Base-by-base conservation (phyloP, 805 yeast genomes). In the Cyberlindnera maritima region DNA sequence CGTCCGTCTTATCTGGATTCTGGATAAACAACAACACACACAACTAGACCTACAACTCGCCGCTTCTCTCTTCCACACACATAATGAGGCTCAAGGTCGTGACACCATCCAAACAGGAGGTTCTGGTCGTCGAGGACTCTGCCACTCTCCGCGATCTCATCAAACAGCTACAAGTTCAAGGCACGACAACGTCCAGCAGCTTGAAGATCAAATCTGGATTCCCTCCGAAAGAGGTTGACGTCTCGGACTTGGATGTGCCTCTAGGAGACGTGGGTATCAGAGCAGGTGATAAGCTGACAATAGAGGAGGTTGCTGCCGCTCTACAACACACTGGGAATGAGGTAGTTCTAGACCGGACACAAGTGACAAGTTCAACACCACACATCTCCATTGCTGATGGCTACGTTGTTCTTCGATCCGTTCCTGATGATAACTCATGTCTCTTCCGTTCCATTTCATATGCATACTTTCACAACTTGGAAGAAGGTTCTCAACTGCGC, bases 401-500 rank as follows among this genome's bases (percentile, higher is more conserved):
- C 6, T 66, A 65, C 42, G 56, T 81, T 17, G 70, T 75, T 9
- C 66, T 83, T 8, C 73, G 87, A 25, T 74, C 76, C 41, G 79
- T 85, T 47, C 84, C 87, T 0, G 90, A 86, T 59, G 92, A 86
- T 62, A 86, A 86, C 60, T 83, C 92, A 9, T 86, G 95, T 59
- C 65, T 86, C 44, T 86, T 86, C 66, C 79, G 85, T 55, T 73
- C 91, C 0, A 70, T 86, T 2, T 71, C 81, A 2, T 80, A 78
- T 55, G 76, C 80, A 12, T 60, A 74, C 3, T 67, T 73, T 52
- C 66, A 70, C 34, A 71, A 71, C 36, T 56, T 70, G 2, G 71
- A 75, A 23, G 62, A 75, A 28, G 76, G 79, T 17, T 57, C 63
- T 7, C 75, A 77, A 39, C 63, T 85, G 31, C 68, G 94, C 26